Base-by-base conservation (phyloP, 257 asterid genomes). In the Lycium barbarum region DNA sequence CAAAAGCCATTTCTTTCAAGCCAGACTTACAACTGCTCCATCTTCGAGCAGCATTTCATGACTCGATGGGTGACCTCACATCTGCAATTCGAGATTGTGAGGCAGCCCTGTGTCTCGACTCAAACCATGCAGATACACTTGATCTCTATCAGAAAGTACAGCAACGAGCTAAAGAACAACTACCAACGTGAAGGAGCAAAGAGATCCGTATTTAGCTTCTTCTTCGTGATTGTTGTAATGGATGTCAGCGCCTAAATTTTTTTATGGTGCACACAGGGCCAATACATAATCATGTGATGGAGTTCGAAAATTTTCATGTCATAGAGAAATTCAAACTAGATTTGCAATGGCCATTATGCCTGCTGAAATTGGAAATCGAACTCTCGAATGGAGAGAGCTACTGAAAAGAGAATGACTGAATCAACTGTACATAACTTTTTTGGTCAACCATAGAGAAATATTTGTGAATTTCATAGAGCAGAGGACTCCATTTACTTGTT, bases 21-120 rank as follows among this genome's bases (percentile, higher is more conserved):
- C 95, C 92, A 2, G 99, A 96, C 82, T 88, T 92, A 54, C 98
- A 93, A 86, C 88, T 94, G 81, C 98, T 96, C 85, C 97, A 94
- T 88, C 97, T 96, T 55, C 94, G 98, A 84, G 97, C 99, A 87
- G 98, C 98, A 15, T 96, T 96, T 89, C 92, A 93, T 22, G 99
- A 96, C 68, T 93, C 98, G 18, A 88, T 93, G 86, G 94, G 98
- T 36, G 93, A 96, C 79, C 71, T 55, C 53, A 49, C 84, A 36
- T 92, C 94, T 43, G 90, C 98, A n/a, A 67, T 94, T 43, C 90
- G 86, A 55, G 99, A 96, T 91, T 94, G 97, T 83, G 95, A 94
- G 89, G 99, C 98, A 18, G 97, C 93, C n/a, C 94, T 96, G 11
- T 93, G 97, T 84, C 97, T 96, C 35, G 98, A 93, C 83, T 97